phyloP scores from a whole-genome alignment of 192 early-diverging fungal genomes.

The Chytriomyces sp. region DNA sequence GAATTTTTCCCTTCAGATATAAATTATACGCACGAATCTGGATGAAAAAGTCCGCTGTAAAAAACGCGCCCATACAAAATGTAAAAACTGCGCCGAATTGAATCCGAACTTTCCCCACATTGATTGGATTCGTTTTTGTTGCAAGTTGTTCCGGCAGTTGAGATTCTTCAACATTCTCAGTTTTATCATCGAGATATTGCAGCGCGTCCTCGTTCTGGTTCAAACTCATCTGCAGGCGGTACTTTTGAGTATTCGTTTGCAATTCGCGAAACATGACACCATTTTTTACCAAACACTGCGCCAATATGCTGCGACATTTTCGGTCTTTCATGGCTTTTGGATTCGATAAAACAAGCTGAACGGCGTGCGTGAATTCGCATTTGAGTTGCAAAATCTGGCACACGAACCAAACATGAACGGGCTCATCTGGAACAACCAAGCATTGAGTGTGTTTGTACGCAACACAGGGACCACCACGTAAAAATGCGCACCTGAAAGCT shows the following conservation, averaged over 20 bases:
- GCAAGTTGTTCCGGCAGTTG: not conserved
- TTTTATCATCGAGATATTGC: not conserved
- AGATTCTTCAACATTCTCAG: too few species aligned
- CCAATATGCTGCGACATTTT: not conserved
- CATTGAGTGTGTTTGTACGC: not conserved
- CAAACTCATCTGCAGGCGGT: not conserved
- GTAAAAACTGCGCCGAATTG: too few species aligned
- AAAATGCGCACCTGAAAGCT: not conserved
- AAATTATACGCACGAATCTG: not conserved
- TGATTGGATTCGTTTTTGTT: not conserved
- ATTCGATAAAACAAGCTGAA: not conserved
- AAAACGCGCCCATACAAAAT: too few species aligned
- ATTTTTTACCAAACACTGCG: not conserved
- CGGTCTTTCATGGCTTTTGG: not conserved
- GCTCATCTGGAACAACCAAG: not conserved
- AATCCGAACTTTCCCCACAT: not conserved
- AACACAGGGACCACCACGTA: not conserved
- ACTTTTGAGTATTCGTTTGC: not conserved
- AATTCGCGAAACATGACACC: not conserved
- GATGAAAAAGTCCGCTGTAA: not conserved
- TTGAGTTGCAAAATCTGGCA: not conserved
- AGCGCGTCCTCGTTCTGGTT: not conserved
- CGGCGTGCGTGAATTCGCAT: not conserved
- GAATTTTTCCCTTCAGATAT: slow-evolving; percentile 7
- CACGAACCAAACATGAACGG: not conserved